Conservation (phyloP, 805 yeast species). For the Hanseniaspora valbyensis region DNA sequence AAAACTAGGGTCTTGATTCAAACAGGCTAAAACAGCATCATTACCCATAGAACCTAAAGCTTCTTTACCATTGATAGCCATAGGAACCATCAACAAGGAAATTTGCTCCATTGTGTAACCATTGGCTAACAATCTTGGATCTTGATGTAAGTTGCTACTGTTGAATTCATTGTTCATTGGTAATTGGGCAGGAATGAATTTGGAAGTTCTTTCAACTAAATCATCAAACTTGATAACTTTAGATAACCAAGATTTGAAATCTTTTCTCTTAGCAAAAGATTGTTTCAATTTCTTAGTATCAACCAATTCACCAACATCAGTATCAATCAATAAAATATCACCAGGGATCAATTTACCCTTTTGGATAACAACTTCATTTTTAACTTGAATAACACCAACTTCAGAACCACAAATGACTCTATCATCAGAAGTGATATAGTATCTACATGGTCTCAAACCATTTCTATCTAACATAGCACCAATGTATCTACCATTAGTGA, state of each 20-base stretch:
- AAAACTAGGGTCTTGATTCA: constrained; percentile 86
- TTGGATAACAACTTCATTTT: constrained; percentile 65
- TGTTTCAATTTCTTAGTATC: constrained; percentile 83
- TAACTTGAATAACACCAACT: constrained; percentile 91
- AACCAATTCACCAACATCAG: constrained; percentile 82
- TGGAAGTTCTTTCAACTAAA: constrained; percentile 44
- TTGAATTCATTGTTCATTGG: constrained; percentile 20
- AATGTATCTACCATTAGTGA: constrained; percentile 94
- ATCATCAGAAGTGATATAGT: constrained; percentile 88
- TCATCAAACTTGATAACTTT: constrained; percentile 78
- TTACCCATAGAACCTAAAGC: constrained; percentile 98
- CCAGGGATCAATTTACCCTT: constrained; percentile 96
- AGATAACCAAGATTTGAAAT: constrained; percentile 88
- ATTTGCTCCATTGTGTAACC: constrained; percentile 95
- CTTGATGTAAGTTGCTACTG: constrained; percentile 48
- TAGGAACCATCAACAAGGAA: constrained; percentile 72
- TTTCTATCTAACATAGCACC: constrained; percentile 97
- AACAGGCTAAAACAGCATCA: constrained; percentile 89
- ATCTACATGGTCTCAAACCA: constrained; percentile 96
- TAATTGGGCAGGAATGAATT: constrained; percentile 27
- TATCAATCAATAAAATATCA: constrained; percentile 88
- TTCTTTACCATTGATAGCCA: constrained; percentile 88
- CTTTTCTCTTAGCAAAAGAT: constrained; percentile 68
- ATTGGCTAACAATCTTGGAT: constrained; percentile 72
- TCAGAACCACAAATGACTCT: constrained; percentile 96